Evolutionary conservation across 2,329 filamentous ascomycete genomes (phyloP), one percentile per base, ranked within the genome.

Genomic region (Aureobasidium subglaciale): DNA sequence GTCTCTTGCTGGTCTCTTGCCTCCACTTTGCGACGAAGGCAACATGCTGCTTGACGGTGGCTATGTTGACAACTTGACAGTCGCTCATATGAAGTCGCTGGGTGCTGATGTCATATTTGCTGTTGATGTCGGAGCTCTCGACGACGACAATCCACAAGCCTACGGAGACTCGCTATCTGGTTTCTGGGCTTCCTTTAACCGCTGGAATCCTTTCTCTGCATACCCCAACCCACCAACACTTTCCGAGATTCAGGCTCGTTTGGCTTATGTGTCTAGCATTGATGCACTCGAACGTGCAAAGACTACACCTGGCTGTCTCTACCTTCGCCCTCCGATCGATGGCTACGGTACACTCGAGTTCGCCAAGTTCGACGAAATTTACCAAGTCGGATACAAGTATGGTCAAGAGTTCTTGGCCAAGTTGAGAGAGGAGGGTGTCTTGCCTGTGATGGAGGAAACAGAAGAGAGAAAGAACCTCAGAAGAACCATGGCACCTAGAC

Each of bases 351-450:
- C 93, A 1, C 75, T 99, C 27, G 93, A 99, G 57, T 99, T 99
- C 75, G 88, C 85, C 59, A 96, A 95, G 70, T 99, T 99, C 70
- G 92, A 97, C 65, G 95, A 99, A 77, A 92, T 99, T 54, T 96
- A 95, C 66, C 79, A 87, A 62, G 80, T 96, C 10, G 95, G 93
- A 1, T 95, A 96, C 71, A 79, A 81, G 55, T 99, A 85, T 66
- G 93, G 90, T 4, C 86, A 87, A 68, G 83, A 89, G 54, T 96
- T 86, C 68, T 71, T 99, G 61, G 82, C 83, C 53, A 80, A 84
- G 63, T 74, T 97, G 68, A 85, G 84, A 66, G 87, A 88, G 35
- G 80, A 95, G 64, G 92, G 92, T 0, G 79, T 86, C 35, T 72
- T 99, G 61, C 82, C 82, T 15, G 73, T 77, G 6, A 70, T 74